These are phyloP conservation scores for Theobroma grandiflorum DNA, from an alignment of 441 rosid species.

Conservation along the genomic window DNA sequence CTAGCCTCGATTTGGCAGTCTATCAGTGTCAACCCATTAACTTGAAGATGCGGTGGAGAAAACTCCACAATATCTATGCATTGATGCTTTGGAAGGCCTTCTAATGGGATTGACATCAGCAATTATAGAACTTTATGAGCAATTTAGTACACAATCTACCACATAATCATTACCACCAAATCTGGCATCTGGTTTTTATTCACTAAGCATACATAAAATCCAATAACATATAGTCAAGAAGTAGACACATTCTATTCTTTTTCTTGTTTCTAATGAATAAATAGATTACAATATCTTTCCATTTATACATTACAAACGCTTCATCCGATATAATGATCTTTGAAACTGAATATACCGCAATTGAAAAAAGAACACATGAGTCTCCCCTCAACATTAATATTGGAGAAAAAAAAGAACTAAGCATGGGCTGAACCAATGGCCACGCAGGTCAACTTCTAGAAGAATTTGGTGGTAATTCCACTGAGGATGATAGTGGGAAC, in stretches of 20 bases:
- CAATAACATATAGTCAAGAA: neutral
- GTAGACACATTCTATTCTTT: neutral
- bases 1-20: neutral
- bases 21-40: neutral
- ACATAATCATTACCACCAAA: neutral
- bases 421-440: slow-evolving; percentile 2
- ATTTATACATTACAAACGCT: neutral
- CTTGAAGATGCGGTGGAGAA: neutral
- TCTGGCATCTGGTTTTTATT: neutral
- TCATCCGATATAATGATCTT: neutral
- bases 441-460: slow-evolving; percentile 62
- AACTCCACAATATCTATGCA: neutral
- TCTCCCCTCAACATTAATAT: neutral
- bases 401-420: neutral
- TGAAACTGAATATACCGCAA: neutral
- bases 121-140: neutral
- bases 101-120: neutral
- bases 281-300: neutral
- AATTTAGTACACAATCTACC: neutral
- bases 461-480: slow-evolving; percentile 57
- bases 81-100: neutral
- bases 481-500: slow-evolving; percentile 25
- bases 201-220: neutral
- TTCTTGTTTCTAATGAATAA: slow-evolving; percentile 1
- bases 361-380: neutral